These are phyloP conservation scores for Komagataella kurtzmanii DNA, from an alignment of 805 yeast genomes.

Conservation along the genomic window DNA sequence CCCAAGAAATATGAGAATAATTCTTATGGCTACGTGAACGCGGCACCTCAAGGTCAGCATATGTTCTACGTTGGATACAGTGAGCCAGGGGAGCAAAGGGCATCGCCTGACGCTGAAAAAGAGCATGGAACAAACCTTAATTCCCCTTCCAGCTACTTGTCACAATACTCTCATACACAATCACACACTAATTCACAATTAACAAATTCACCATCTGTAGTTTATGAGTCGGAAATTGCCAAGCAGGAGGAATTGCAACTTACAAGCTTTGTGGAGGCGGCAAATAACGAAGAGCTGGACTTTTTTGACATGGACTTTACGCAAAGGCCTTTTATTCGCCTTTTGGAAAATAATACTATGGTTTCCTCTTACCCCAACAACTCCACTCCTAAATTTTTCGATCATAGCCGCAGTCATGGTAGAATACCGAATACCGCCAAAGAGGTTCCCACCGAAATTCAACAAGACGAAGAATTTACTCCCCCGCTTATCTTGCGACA, in stretches of 20 bases:
- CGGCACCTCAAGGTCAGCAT: background rate
- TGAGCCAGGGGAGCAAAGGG: background rate
- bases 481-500: slow-evolving; percentile 47
- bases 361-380: slow-evolving; percentile 18
- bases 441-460: slow-evolving; percentile 25
- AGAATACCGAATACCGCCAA: slow-evolving; percentile 37
- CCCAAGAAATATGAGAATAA: background rate
- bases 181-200: background rate
- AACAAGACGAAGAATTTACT: slow-evolving; percentile 29
- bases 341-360: slow-evolving; percentile 15
- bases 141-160: background rate
- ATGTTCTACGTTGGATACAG: background rate
- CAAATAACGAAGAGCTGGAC: slow-evolving; percentile 4
- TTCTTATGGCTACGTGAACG: background rate
- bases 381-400: slow-evolving; percentile 25
- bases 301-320: slow-evolving; percentile 14
- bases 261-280: slow-evolving; percentile 15
- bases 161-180: background rate
- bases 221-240: slow-evolving; percentile 20
- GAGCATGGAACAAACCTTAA: background rate
- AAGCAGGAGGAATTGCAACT: slow-evolving; percentile 28
- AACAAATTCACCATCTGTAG: slow-evolving; percentile 3
- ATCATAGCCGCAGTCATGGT: slow-evolving; percentile 35
- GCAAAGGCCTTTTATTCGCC: slow-evolving; percentile 17
- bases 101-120: background rate